Evolutionary conservation across 139 green algal genomes (phyloP).

Genomic region (Coccomyxa sp.): DNA sequence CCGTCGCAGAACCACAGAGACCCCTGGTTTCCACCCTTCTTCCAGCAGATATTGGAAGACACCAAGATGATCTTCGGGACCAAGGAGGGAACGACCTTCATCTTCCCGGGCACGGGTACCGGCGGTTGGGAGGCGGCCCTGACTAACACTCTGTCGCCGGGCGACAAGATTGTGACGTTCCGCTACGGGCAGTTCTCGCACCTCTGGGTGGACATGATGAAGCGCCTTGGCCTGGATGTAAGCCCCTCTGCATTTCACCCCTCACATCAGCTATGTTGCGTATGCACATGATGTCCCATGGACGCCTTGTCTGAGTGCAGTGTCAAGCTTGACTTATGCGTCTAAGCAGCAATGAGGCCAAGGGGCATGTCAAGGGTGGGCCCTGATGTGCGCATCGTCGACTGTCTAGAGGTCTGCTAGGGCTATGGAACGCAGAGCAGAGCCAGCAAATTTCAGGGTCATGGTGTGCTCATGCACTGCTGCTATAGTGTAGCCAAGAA

Average conservation of each 20-base stretch:
- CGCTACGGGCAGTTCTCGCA: slow-evolving; percentile 93
- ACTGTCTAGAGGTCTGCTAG: too few relatives aligned
- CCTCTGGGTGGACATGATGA: slow-evolving; percentile 96
- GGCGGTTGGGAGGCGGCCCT: slow-evolving; percentile 93
- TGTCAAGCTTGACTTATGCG: too few relatives aligned
- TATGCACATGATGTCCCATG: too few relatives aligned
- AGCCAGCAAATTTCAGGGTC: too few relatives aligned
- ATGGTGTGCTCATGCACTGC: too few relatives aligned
- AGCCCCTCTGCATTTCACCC: too few relatives aligned
- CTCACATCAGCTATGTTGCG: too few relatives aligned
- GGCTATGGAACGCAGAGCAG: too few relatives aligned
- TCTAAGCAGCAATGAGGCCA: too few relatives aligned
- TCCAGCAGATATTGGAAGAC: slow-evolving; percentile 78
- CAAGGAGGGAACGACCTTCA: slow-evolving; percentile 81
- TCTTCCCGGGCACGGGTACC: slow-evolving; percentile 68
- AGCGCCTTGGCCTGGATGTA: slow-evolving; percentile 29
- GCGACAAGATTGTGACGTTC: slow-evolving; percentile 77
- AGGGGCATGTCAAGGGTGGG: too few relatives aligned
- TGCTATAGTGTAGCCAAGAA: too few relatives aligned
- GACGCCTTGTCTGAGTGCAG: not conserved
- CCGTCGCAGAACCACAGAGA: slow-evolving; percentile 90
- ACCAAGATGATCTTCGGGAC: slow-evolving; percentile 81
- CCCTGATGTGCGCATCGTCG: too few relatives aligned
- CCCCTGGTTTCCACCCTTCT: slow-evolving; percentile 87
- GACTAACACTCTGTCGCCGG: slow-evolving; percentile 93